These are phyloP conservation scores for Cladophialophora exuberans DNA, from an alignment of 2,329 filamentous ascomycete genomes.

Conservation along the genomic window DNA sequence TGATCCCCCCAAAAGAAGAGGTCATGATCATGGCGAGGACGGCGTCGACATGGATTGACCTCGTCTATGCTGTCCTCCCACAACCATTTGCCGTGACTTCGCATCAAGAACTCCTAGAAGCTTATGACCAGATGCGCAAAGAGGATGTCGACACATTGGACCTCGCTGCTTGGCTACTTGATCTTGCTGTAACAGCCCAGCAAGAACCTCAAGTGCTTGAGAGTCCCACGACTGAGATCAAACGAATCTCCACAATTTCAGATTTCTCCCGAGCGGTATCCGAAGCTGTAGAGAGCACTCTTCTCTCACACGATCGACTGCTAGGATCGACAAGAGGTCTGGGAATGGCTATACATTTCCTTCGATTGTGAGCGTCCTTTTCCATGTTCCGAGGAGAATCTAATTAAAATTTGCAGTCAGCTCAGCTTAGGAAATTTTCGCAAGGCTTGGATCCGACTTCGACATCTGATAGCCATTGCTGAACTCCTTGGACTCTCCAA, in stretches of 20 bases:
- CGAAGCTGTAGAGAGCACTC: constrained; percentile 13
- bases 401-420: constrained; percentile 32
- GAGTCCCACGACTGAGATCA: constrained; percentile 6
- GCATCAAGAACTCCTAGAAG: constrained; percentile 14
- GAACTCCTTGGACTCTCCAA: constrained; percentile 44
- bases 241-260: constrained; percentile 1
- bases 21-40: constrained; percentile 4
- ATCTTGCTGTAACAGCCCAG: constrained; percentile 19
- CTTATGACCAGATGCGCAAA: constrained; percentile 13
- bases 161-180: constrained; percentile 23
- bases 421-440: constrained; percentile 40
- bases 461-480: constrained; percentile 43
- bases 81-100: constrained; percentile 15
- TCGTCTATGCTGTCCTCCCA: constrained; percentile 12
- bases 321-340: constrained; percentile 36
- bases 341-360: constrained; percentile 39
- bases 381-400: background rate
- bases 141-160: constrained; percentile 15
- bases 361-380: constrained; percentile 39
- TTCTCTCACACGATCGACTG: constrained; percentile 37
- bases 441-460: constrained; percentile 42
- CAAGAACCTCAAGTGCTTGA: constrained; percentile 8
- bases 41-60: constrained; percentile 8
- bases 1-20: constrained; percentile 21
- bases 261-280: constrained; percentile 18